A percentile compares a stretch with the other conserved stretches of the same genome.
phyloP scores from a whole-genome alignment of 2,329 filamentous ascomycete species.

The Thielaviopsis ethacetica region DNA sequence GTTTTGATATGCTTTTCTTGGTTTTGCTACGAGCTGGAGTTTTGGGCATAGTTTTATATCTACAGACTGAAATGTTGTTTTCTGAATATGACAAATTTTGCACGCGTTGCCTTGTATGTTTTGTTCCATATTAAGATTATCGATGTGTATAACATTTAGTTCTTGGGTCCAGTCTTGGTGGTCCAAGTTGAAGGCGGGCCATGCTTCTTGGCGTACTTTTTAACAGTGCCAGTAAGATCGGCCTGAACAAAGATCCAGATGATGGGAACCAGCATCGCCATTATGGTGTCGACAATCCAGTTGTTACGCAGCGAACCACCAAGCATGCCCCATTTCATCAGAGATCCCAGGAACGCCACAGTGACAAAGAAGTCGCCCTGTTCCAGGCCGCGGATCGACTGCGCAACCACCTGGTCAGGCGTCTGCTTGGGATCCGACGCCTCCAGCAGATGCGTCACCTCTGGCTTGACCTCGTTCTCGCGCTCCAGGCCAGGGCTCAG shows the following conservation, averaged over 20 bases:
- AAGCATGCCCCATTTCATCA: conserved; percentile 50
- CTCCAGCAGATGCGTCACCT: conserved; percentile 63
- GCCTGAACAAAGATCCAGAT: conserved; percentile 41
- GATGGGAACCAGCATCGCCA: conserved; percentile 35
- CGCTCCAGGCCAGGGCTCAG: conserved; percentile 54
- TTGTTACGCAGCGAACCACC: conserved; percentile 42
- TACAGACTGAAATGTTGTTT: not conserved
- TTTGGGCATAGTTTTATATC: not conserved
- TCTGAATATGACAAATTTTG: not conserved
- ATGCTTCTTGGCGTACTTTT: conserved; percentile 36
- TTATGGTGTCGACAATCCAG: conserved; percentile 41
- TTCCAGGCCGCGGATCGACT: conserved; percentile 59
- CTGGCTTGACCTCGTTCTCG: conserved; percentile 68
- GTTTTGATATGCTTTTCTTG: not conserved
- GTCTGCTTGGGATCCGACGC: conserved; percentile 65
- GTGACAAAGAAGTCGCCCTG: conserved; percentile 65
- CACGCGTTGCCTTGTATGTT: not conserved
- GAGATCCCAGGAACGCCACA: conserved; percentile 51
- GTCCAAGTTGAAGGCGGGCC: conserved; percentile 38
- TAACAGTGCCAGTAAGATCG: conserved; percentile 41
- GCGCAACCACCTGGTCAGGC: conserved; percentile 58
- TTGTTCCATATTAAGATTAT: not conserved
- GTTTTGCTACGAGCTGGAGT: not conserved
- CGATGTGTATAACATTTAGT: not conserved
- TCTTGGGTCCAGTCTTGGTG: conserved; percentile 6